phyloP scores from a whole-genome alignment of 164 flowering plant genomes.

The Vitis rupestris region DNA sequence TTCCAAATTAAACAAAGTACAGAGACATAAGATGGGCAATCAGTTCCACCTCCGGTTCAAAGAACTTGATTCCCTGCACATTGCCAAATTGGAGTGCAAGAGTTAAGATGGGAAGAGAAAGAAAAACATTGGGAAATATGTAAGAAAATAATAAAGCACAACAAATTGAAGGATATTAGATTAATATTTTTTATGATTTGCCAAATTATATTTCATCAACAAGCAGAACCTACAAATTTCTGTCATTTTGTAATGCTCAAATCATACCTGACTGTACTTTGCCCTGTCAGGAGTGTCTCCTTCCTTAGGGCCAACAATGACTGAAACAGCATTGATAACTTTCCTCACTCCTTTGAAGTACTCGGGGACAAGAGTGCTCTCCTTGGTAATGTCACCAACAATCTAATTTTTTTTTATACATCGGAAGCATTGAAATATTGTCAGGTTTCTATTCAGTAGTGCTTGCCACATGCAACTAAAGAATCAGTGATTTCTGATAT shows the following conservation, averaged over 20 bases:
- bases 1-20: neutral
- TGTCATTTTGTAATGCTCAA: neutral
- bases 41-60: slow-evolving; percentile 89
- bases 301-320: slow-evolving; percentile 97
- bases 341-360: slow-evolving; percentile 85
- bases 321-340: slow-evolving; percentile 88
- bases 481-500: too few species aligned
- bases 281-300: slow-evolving; percentile 97
- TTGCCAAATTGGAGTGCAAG: slow-evolving; percentile 8
- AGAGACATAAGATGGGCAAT: slow-evolving; percentile 8
- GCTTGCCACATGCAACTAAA: neutral
- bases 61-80: slow-evolving; percentile 96
- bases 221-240: neutral
- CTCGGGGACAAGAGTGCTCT: slow-evolving; percentile 65
- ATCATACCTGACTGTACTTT: slow-evolving; percentile 89
- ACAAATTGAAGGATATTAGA: too few species aligned
- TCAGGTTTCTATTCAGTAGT: neutral
- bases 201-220: neutral
- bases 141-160: neutral
- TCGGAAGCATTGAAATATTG: neutral
- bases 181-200: too few species aligned
- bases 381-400: slow-evolving; percentile 89
- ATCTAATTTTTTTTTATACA: slow-evolving; percentile 38
- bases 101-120: neutral
- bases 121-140: neutral